These are phyloP conservation scores for Russula ochroleuca DNA, from an alignment of 768 basidiomycete genomes.

Conservation along the genomic window DNA sequence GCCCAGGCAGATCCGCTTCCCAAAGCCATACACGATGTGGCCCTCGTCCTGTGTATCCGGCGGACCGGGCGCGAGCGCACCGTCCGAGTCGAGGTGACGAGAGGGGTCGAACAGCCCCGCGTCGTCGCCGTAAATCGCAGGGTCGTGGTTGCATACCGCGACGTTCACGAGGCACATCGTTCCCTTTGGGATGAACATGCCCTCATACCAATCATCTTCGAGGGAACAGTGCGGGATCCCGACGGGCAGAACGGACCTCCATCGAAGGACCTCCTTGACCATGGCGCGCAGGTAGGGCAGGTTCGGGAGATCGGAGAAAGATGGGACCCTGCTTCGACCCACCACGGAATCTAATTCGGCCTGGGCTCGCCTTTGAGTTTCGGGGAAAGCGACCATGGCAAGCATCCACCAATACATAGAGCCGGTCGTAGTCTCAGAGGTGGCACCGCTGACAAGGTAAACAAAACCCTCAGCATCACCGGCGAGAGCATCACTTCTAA, in stretches of 20 bases:
- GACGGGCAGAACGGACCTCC: constrained; percentile 23
- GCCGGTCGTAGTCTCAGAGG: constrained; percentile 26
- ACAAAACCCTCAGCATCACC: background rate
- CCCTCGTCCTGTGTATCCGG: constrained; percentile 35
- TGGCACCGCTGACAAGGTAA: constrained; percentile 17
- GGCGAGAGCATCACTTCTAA: background rate
- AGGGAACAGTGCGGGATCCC: constrained; percentile 26
- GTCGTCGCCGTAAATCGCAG: constrained; percentile 32
- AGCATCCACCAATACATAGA: constrained; percentile 27
- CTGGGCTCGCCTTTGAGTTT: constrained; percentile 26
- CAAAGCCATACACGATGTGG: constrained; percentile 34
- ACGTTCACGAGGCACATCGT: constrained; percentile 36
- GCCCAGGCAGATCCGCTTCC: constrained; percentile 36
- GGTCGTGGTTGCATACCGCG: constrained; percentile 32
- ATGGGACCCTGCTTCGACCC: constrained; percentile 24
- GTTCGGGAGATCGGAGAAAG: constrained; percentile 24
- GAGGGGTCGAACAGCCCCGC: constrained; percentile 29
- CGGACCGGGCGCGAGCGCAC: constrained; percentile 26
- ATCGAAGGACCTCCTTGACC: constrained; percentile 28
- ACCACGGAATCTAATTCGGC: constrained; percentile 30
- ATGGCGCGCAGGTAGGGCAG: constrained; percentile 30
- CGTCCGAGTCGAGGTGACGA: constrained; percentile 32
- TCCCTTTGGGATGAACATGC: constrained; percentile 36
- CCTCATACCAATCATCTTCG: constrained; percentile 35
- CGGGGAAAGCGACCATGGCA: constrained; percentile 30